Evolutionary conservation across 441 rosid species (phyloP).

Genomic region (Gossypium gossypioides): DNA sequence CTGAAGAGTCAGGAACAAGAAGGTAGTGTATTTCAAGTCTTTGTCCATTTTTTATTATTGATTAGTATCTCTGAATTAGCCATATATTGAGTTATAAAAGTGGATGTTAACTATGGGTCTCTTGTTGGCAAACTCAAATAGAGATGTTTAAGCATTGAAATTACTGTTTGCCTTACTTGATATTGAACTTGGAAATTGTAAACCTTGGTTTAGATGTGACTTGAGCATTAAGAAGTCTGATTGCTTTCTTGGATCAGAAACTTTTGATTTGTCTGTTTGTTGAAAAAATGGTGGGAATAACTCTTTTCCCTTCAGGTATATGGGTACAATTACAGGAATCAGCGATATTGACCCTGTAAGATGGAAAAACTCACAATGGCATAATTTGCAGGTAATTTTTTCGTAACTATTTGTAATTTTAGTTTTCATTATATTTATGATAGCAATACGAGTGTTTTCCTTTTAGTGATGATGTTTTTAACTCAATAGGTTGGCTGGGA

Average conservation of each 20-base stretch:
- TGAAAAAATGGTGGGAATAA: neutral
- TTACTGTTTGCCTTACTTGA: neutral
- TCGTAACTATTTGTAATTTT: neutral
- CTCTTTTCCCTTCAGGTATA: constrained; percentile 48
- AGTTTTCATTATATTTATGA: neutral
- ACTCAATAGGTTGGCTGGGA: constrained; percentile 87
- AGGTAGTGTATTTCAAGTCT: constrained; percentile 31
- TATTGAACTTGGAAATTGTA: neutral
- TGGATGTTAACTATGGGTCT: neutral
- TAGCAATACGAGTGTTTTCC: neutral
- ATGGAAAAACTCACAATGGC: constrained; percentile 96
- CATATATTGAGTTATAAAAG: neutral
- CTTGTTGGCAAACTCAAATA: neutral
- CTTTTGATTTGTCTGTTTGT: neutral
- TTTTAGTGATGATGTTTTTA: neutral
- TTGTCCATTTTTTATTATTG: neutral
- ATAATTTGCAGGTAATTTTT: constrained; percentile 59
- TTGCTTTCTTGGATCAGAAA: neutral
- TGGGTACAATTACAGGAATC: constrained; percentile 87
- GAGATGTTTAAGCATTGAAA: neutral
- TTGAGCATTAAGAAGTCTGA: neutral
- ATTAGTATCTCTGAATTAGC: neutral
- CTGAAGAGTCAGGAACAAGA: constrained; percentile 87
- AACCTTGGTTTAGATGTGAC: neutral
- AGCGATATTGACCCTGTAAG: constrained; percentile 77